phyloP scores from a whole-genome alignment of 768 basidiomycete genomes.

The Kondoa subrosea region DNA sequence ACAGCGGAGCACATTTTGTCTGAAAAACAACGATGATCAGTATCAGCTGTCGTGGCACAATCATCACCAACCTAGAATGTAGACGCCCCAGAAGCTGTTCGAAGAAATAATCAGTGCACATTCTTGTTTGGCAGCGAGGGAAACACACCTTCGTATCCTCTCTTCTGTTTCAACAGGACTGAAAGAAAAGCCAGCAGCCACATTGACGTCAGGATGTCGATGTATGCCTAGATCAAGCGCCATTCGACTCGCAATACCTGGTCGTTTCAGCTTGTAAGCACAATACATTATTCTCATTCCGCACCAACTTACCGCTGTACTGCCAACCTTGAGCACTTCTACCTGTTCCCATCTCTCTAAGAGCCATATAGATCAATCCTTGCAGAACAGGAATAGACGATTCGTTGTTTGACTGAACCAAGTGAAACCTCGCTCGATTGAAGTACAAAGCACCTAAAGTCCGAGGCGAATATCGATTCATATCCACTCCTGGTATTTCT shows the following conservation, averaged over 20 bases:
- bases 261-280: no score
- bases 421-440: conserved; percentile 1
- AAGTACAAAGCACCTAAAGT: background rate
- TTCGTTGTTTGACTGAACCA: background rate
- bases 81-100: background rate
- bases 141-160: background rate
- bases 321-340: background rate
- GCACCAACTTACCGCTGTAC: conserved; percentile 5
- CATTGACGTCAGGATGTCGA: background rate
- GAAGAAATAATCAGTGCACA: no score
- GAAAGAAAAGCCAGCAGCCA: background rate
- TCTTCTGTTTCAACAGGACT: background rate
- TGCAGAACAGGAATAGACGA: background rate
- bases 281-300: no score
- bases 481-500: background rate
- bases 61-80: background rate
- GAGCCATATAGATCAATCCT: background rate
- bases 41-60: background rate
- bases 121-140: no score
- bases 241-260: background rate
- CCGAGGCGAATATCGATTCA: background rate
- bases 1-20: conserved; percentile 1
- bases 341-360: background rate
- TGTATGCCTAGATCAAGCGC: conserved; percentile 1
- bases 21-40: background rate